Evolutionary conservation across 2,329 filamentous ascomycete species (phyloP).

Genomic region (Bipolaris bicolor): DNA sequence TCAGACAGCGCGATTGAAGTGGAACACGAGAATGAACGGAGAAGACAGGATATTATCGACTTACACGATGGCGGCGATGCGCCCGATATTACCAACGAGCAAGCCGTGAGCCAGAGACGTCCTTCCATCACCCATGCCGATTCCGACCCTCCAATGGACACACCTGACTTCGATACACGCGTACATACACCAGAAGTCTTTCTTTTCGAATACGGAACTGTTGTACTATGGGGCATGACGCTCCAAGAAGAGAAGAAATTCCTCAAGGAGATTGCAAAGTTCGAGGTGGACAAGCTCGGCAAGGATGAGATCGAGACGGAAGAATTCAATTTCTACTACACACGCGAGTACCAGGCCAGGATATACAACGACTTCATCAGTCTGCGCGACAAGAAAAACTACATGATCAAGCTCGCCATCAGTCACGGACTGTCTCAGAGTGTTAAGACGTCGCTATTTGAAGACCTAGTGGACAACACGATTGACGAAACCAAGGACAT

Average conservation of each 20-base stretch:
- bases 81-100: constrained; percentile 33
- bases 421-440: constrained; percentile 94
- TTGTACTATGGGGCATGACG: constrained; percentile 98
- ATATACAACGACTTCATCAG: constrained; percentile 99
- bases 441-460: constrained; percentile 96
- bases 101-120: constrained; percentile 31
- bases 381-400: constrained; percentile 88
- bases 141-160: constrained; percentile 46
- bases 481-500: constrained; percentile 94
- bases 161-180: constrained; percentile 80
- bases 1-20: constrained; percentile 74
- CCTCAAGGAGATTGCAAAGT: constrained; percentile 91
- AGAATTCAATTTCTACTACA: constrained; percentile 99
- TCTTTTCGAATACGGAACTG: constrained; percentile 95
- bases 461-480: constrained; percentile 91
- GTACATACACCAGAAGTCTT: constrained; percentile 95
- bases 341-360: constrained; percentile 92
- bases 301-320: constrained; percentile 92
- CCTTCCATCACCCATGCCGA: constrained; percentile 38
- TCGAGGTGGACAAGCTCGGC: constrained; percentile 87
- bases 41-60: constrained; percentile 68
- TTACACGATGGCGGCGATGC: constrained; percentile 55
- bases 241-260: constrained; percentile 88
- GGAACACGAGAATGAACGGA: constrained; percentile 62
- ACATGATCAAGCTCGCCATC: constrained; percentile 97